Conservation (phyloP, 768 basidiomycete species). For the Cystofilobasidium macerans region DNA sequence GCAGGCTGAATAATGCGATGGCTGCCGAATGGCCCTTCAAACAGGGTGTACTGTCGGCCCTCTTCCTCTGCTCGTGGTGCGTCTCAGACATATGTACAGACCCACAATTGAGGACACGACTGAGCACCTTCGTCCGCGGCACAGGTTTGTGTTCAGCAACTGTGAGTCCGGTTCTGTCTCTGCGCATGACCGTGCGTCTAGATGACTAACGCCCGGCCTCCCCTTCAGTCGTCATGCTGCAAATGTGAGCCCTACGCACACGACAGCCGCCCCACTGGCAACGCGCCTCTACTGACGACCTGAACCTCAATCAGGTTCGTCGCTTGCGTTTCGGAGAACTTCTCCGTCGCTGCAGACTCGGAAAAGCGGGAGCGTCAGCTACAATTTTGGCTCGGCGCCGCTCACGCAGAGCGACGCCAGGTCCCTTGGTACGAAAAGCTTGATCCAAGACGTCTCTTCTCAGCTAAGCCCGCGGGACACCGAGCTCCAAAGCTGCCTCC, state of each 20-base stretch:
- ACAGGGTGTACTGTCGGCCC: slow-evolving; percentile 57
- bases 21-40: slow-evolving; percentile 52
- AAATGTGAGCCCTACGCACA: background rate
- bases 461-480: slow-evolving; percentile 60
- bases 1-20: slow-evolving; percentile 39
- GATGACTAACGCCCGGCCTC: too few species aligned
- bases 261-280: too few species aligned
- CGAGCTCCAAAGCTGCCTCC: slow-evolving; percentile 61
- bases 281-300: too few species aligned
- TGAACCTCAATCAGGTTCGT: slow-evolving; percentile 98
- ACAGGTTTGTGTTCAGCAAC: slow-evolving; percentile 65
- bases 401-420: slow-evolving; percentile 37
- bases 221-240: slow-evolving; percentile 1
- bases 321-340: slow-evolving; percentile 74
- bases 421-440: slow-evolving; percentile 59
- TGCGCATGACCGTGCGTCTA: background rate
- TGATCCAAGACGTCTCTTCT: slow-evolving; percentile 81
- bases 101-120: background rate
- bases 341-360: slow-evolving; percentile 73
- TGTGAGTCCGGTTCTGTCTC: slow-evolving; percentile 47
- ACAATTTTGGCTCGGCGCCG: slow-evolving; percentile 48
- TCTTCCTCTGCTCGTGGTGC: slow-evolving; percentile 65
- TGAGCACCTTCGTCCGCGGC: background rate
- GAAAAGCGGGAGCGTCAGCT: slow-evolving; percentile 73
- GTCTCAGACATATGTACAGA: background rate